phyloP scores from a whole-genome alignment of 768 basidiomycete species.

The Amanita pallidorosea region DNA sequence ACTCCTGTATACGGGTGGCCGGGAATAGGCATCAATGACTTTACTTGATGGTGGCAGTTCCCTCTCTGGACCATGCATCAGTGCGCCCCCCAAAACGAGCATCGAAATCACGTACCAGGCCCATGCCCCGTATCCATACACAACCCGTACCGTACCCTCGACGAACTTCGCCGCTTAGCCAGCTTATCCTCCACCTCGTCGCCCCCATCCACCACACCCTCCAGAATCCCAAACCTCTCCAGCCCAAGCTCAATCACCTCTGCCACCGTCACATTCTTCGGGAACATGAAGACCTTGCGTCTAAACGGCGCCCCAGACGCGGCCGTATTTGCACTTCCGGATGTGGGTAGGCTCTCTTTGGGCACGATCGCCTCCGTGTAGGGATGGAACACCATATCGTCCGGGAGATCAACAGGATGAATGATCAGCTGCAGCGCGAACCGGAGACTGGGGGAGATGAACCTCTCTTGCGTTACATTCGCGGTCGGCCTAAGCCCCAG shows the following conservation, averaged over 20 bases:
- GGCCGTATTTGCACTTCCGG: constrained; percentile 20
- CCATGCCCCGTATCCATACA: constrained; percentile 40
- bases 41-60: constrained; percentile 72
- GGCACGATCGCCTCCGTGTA: constrained; percentile 91
- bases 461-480: constrained; percentile 57
- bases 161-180: constrained; percentile 65
- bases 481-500: constrained; percentile 7
- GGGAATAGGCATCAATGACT: constrained; percentile 73
- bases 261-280: constrained; percentile 90
- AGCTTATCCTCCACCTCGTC: constrained; percentile 96
- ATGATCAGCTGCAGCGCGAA: constrained; percentile 86
- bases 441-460: constrained; percentile 72
- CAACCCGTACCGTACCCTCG: constrained; percentile 78
- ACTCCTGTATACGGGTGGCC: constrained; percentile 61
- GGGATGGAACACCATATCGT: constrained; percentile 91
- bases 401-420: constrained; percentile 84
- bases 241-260: constrained; percentile 91
- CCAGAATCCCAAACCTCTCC: constrained; percentile 89
- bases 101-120: constrained; percentile 37
- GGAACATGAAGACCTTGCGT: constrained; percentile 82
- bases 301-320: constrained; percentile 40
- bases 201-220: constrained; percentile 97
- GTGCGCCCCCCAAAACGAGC: not conserved
- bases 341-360: constrained; percentile 44
- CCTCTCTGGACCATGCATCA: constrained; percentile 41